Evolutionary conservation across 441 rosid species (phyloP).

Genomic region (Brassica hybrid): DNA sequence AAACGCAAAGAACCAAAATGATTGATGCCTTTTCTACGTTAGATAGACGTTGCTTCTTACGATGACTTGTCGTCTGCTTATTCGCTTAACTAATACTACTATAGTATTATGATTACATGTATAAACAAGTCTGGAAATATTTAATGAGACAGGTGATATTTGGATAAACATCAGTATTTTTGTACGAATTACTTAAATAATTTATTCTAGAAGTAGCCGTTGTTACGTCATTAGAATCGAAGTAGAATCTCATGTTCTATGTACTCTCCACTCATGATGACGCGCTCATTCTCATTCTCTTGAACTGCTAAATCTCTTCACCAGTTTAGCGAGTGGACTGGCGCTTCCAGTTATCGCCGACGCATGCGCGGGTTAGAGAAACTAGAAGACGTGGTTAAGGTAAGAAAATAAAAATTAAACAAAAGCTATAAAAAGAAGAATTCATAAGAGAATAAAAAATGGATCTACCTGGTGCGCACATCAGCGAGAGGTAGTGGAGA

Average conservation of each 20-base stretch:
- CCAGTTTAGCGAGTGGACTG: not conserved
- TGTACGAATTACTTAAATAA: not conserved
- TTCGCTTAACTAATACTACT: not conserved
- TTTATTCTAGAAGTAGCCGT: conserved; percentile 32
- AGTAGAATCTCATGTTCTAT: conserved; percentile 4
- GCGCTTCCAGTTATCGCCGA: not conserved
- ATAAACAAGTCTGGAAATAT: not conserved
- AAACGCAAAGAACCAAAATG: not conserved
- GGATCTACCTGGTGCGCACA: conserved; percentile 62
- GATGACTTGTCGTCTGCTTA: conserved; percentile 15
- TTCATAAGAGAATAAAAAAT: conserved; percentile 25
- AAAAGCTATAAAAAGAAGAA: conserved; percentile 11
- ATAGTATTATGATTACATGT: not conserved
- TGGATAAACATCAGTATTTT: conserved; percentile 23
- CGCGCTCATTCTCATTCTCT: not conserved
- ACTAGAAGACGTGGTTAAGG: conserved; percentile 21
- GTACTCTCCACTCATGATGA: not conserved
- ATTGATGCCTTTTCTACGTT: not conserved
- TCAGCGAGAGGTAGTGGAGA: conserved; percentile 56
- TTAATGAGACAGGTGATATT: conserved; percentile 21
- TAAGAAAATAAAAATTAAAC: not conserved
- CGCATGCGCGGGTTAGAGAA: conserved; percentile 38
- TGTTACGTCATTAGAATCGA: conserved; percentile 30
- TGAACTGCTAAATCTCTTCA: not conserved
- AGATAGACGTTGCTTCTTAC: conserved; percentile 20